Conservation (phyloP, 208 protist species). For the Leishmania gerbilli region DNA sequence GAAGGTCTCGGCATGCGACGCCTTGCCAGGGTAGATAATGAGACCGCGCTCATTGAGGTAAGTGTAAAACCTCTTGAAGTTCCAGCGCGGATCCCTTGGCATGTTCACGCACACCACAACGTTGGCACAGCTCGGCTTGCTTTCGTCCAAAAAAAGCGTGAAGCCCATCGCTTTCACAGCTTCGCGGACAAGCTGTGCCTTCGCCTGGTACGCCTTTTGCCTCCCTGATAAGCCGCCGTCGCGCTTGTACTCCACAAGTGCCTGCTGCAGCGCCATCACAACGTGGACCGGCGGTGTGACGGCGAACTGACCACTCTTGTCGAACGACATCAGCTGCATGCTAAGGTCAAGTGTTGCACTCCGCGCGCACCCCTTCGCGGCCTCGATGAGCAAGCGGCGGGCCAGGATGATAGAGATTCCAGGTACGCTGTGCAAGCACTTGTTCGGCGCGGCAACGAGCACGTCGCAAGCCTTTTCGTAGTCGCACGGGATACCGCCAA, state of each 20-base stretch:
- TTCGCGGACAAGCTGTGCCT: conserved; percentile 53
- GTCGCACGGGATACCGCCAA: conserved; percentile 72
- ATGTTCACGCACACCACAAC: conserved; percentile 87
- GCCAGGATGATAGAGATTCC: conserved; percentile 79
- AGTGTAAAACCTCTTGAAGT: conserved; percentile 89
- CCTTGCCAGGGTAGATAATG: conserved; percentile 88
- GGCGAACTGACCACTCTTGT: conserved; percentile 73
- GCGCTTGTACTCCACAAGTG: conserved; percentile 68
- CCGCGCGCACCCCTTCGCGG: conserved; percentile 56
- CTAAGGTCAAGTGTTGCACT: conserved; percentile 74
- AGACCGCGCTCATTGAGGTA: conserved; percentile 70
- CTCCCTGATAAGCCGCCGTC: conserved; percentile 71
- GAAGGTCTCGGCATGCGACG: conserved; percentile 85
- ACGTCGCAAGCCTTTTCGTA: conserved; percentile 68
- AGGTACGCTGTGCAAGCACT: conserved; percentile 91
- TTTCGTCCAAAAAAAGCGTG: conserved; percentile 65
- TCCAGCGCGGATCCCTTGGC: conserved; percentile 73
- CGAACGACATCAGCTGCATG: conserved; percentile 60
- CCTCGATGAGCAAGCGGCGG: conserved; percentile 40
- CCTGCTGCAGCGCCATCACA: conserved; percentile 80
- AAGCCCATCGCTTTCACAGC: conserved; percentile 78
- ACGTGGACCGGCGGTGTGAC: conserved; percentile 86
- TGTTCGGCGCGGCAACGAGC: conserved; percentile 83
- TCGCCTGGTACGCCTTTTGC: conserved; percentile 50
- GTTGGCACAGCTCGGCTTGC: conserved; percentile 60